These are phyloP conservation scores for Oryza meridionalis DNA, from an alignment of 176 grass and related monocot genomes.

Conservation along the genomic window DNA sequence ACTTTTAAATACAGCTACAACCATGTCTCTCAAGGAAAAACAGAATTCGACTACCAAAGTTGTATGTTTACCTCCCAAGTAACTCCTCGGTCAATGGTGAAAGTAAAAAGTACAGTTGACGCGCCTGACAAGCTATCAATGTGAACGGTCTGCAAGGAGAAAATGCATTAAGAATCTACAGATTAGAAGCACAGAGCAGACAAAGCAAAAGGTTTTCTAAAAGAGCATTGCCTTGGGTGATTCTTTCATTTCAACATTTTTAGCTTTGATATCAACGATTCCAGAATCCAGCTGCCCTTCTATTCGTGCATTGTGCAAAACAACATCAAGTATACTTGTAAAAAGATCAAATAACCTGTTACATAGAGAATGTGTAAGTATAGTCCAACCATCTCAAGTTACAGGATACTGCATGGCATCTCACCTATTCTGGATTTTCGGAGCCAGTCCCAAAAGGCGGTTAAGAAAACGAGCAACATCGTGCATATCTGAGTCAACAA, in stretches of 20 bases:
- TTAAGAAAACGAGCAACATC: slow-evolving; percentile 99
- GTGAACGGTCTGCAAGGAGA: slow-evolving; percentile 79
- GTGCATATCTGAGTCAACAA: slow-evolving; percentile 96
- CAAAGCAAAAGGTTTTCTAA: slow-evolving; percentile 30
- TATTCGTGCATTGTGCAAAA: slow-evolving; percentile 82
- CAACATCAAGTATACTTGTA: slow-evolving; percentile 75
- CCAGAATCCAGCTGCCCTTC: slow-evolving; percentile 99
- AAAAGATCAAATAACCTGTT: slow-evolving; percentile 95
- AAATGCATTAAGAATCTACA: slow-evolving; percentile 21
- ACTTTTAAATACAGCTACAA: slow-evolving; percentile 31
- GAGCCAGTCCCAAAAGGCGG: slow-evolving; percentile 86
- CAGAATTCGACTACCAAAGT: slow-evolving; percentile 15
- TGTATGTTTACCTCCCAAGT: slow-evolving; percentile 82
- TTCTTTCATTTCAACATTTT: slow-evolving; percentile 82
- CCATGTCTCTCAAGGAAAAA: slow-evolving; percentile 26
- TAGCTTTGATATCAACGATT: slow-evolving; percentile 98
- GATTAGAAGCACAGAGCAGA: slow-evolving; percentile 5
- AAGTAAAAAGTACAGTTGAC: slow-evolving; percentile 78
- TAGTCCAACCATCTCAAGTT: background rate
- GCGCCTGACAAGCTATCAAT: slow-evolving; percentile 90
- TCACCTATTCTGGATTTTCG: slow-evolving; percentile 89
- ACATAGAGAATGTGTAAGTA: slow-evolving; percentile 41
- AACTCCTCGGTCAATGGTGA: slow-evolving; percentile 85
- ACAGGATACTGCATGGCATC: slow-evolving; percentile 25
- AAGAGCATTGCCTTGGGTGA: slow-evolving; percentile 66